Evolutionary conservation across 2,329 filamentous ascomycete genomes (phyloP).

Genomic region (Emergomyces pasteurianus): DNA sequence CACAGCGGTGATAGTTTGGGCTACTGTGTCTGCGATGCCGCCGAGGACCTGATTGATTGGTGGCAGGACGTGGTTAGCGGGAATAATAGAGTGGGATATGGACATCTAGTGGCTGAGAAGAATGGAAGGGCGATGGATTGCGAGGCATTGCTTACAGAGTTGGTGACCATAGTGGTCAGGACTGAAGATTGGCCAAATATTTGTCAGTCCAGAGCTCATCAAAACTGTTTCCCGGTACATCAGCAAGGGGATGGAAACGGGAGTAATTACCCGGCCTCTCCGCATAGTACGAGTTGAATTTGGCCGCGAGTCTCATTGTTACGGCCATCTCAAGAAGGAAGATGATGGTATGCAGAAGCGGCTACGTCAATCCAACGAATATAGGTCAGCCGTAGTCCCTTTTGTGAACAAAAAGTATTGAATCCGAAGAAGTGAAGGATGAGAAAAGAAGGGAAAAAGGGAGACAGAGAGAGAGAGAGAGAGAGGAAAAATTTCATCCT

Average conservation of each 20-base stretch:
- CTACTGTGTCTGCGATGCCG: slow-evolving; percentile 91
- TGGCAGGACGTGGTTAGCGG: background rate
- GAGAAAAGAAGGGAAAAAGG: no score
- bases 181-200: slow-evolving; percentile 40
- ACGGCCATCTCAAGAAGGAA: slow-evolving; percentile 83
- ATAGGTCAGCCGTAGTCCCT: background rate
- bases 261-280: slow-evolving; percentile 60
- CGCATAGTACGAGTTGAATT: slow-evolving; percentile 91
- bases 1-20: slow-evolving; percentile 80
- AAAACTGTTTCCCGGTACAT: background rate
- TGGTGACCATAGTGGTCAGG: slow-evolving; percentile 97
- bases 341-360: slow-evolving; percentile 71
- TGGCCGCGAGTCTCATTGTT: slow-evolving; percentile 65
- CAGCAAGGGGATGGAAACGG: background rate
- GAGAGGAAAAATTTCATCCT: background rate
- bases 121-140: background rate
- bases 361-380: slow-evolving; percentile 42
- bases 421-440: background rate
- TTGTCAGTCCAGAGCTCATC: background rate
- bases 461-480: no score
- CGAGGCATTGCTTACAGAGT: slow-evolving; percentile 59
- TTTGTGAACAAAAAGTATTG: background rate
- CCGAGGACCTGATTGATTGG: slow-evolving; percentile 52
- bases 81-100: slow-evolving; percentile 1
- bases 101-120: background rate